Base-by-base conservation (phyloP, 768 basidiomycete genomes). In the Trametopsis cervina region DNA sequence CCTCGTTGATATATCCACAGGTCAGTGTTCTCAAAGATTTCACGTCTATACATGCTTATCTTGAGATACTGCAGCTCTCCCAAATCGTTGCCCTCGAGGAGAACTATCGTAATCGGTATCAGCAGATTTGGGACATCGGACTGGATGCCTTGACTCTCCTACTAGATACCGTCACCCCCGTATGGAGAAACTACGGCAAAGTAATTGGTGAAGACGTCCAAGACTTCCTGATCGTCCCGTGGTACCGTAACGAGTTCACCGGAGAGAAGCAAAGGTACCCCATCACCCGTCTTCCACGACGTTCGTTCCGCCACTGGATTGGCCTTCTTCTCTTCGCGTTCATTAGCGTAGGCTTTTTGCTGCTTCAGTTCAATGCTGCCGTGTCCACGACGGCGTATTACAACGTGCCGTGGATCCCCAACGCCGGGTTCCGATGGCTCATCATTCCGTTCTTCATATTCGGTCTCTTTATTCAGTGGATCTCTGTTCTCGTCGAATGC, bases 171-270 rank as follows among this genome's bases (percentile, higher is more conserved):
- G 80, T 89, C 12, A 79, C 86, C 1, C 87, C 87, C 0, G 77
- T 89, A 58, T 89, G 87, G 87, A 72, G 86, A 52, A 85, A 75
- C 26, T 87, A 89, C 51, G 87, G 87, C 44, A 87, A 84, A 57
- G 76, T 78, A n/a, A 87, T 89, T 44, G 83, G 85, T 25, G 78
- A 85, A 58, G 87, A 89, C 56, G 73, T 86, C 38, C 80, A 81
- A 40, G 85, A 87, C 52, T 89, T 89, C 59, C 77, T 89, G 50
- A 85, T 89, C 55, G 80, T 89, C 49, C 87, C 87, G 5, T 74
- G 85, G 57, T 89, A 89, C 53, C 78, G 87, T 26, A 86, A 89
- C 60, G 87, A 89, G 59, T 89, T 88, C 60, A 88, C 87, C 0
- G 87, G 87, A 25, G 83, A 86, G 66, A 42, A 78, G 29, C 82